Evolutionary conservation across 305 asterid genomes (phyloP), one percentile per base, ranked within the genome.

Genomic region (Ilex paraguariensis): DNA sequence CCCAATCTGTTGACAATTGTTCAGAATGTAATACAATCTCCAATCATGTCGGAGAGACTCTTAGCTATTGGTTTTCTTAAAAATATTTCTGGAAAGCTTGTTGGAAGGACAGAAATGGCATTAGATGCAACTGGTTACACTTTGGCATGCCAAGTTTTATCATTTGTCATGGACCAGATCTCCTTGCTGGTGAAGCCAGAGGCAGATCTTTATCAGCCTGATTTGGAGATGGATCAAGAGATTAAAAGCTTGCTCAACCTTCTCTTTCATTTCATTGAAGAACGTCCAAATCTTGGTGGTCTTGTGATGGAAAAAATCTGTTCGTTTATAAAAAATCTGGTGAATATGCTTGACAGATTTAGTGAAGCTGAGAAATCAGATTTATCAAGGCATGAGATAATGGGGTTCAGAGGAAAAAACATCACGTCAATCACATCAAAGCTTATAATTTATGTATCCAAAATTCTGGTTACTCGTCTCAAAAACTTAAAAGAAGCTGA

Each of bases 61-160:
- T 64, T 85, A 44, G 79, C 83, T 63, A 64, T 80, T 66, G 71
- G 70, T 48, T 64, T 77, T 74, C 71, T 92, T 53, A 72, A 81
- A 54, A 82, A 81, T 80, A 56, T 85, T 69, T 80, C 83, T 49
- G 79, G 70, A 66, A 81, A 77, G 72, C 76, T 82, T 60, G 72
- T 81, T 64, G 79, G 82, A 82, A 78, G 77, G 79, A 71, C 54
- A 57, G 82, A 80, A 70, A 59, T 69, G 63, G 71, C 65, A 63
- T 70, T 78, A 28, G 73, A 65, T 69, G 83, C 70, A 73, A 68
- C 64, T 63, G 85, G 77, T 62, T 44, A 64, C 63, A 56, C 68
- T 71, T 67, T 84, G 69, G 87, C 86, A 60, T 64, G 66, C 32
- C 73, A 72, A 74, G 61, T 80, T 70, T 72, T 79, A 69, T 71